Percentiles rank a stretch among this genome's conserved stretches.
These are phyloP conservation scores for Elsinoe australis DNA, from an alignment of 2,329 filamentous ascomycete species.

Conservation along the genomic window DNA sequence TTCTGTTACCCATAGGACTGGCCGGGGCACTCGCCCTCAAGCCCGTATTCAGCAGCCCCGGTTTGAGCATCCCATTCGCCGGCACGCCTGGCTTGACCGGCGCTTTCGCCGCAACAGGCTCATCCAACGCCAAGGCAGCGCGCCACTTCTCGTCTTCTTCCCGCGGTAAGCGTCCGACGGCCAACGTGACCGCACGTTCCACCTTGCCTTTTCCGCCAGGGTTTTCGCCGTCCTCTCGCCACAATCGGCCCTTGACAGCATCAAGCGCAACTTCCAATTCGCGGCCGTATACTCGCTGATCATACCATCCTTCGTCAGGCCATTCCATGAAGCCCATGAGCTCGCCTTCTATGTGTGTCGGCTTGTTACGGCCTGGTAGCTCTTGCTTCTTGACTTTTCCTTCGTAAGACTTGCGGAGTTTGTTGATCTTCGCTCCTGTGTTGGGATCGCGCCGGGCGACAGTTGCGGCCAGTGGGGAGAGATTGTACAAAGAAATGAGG, in stretches of 20 bases:
- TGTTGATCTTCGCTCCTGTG: conserved; percentile 59
- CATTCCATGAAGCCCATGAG: conserved; percentile 32
- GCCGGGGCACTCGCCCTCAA: conserved; percentile 30
- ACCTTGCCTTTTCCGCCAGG: conserved; percentile 32
- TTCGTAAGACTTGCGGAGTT: conserved; percentile 51
- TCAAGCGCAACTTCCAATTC: conserved; percentile 31
- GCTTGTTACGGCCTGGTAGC: conserved; percentile 44
- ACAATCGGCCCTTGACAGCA: conserved; percentile 17
- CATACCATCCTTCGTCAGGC: conserved; percentile 37
- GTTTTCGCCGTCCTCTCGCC: conserved; percentile 18
- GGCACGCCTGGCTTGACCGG: conserved; percentile 15
- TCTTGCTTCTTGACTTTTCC: conserved; percentile 45
- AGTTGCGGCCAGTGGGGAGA: conserved; percentile 49
- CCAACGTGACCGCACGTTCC: conserved; percentile 37
- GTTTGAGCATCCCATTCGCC: conserved; percentile 17
- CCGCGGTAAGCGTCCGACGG: conserved; percentile 36
- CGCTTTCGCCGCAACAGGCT: conserved; percentile 25
- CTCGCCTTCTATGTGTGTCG: conserved; percentile 34
- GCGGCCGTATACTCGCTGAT: conserved; percentile 34
- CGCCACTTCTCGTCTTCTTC: conserved; percentile 38
- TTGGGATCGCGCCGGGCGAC: conserved; percentile 53
- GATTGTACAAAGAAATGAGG: conserved; percentile 51
- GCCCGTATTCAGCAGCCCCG: conserved; percentile 21
- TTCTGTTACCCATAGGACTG: conserved; percentile 26
- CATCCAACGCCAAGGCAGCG: conserved; percentile 39